Evolutionary conservation across 225 moss, liverwort and hornwort genomes (phyloP).

Genomic region (Ulota crispa): DNA sequence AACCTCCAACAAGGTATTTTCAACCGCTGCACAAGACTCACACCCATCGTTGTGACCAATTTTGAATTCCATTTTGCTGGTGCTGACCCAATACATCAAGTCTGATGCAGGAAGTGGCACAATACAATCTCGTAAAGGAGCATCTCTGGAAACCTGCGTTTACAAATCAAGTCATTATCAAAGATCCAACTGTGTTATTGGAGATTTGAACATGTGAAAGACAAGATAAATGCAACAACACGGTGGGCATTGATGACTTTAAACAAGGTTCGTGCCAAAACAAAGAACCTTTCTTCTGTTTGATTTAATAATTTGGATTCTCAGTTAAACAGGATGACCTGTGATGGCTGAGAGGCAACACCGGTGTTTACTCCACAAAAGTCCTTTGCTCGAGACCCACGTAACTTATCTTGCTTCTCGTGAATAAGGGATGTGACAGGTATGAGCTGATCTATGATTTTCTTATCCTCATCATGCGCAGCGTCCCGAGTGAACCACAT

Average conservation of each 20-base stretch:
- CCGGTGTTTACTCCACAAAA: neutral
- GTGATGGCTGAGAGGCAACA: slow-evolving; percentile 22
- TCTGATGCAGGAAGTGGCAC: slow-evolving; percentile 44
- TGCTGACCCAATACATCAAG: slow-evolving; percentile 45
- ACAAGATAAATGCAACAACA: neutral
- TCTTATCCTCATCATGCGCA: slow-evolving; percentile 75
- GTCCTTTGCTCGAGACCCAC: neutral
- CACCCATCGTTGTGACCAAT: slow-evolving; percentile 25
- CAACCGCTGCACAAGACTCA: slow-evolving; percentile 20
- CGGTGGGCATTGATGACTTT: neutral
- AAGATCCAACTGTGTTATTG: neutral
- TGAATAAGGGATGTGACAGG: slow-evolving; percentile 13
- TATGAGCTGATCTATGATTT: slow-evolving; percentile 61
- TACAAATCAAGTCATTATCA: neutral
- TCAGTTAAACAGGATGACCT: slow-evolving; percentile 28
- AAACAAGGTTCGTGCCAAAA: neutral
- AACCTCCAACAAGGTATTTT: neutral
- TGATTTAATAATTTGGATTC: neutral
- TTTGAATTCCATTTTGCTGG: neutral
- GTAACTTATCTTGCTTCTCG: slow-evolving; percentile 1
- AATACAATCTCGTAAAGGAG: slow-evolving; percentile 16
- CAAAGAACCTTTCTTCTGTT: neutral
- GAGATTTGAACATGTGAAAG: neutral
- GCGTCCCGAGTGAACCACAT: slow-evolving; percentile 82
- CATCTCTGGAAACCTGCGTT: neutral